Conservation (phyloP, 345 rosid genomes). For the Arabis alpina region DNA sequence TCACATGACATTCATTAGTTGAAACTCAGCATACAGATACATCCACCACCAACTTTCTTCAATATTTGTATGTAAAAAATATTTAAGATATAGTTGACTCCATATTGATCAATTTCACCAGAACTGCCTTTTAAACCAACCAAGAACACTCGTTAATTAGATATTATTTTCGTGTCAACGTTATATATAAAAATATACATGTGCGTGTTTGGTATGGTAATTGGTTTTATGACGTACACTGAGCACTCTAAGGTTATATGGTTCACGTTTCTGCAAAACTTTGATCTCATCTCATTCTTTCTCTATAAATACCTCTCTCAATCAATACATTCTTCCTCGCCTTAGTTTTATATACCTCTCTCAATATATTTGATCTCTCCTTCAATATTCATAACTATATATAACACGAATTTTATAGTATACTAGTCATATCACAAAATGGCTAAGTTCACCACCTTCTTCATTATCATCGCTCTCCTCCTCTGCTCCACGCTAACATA, state of each 20-base stretch:
- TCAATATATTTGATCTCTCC: background rate
- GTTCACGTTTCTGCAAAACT: slow-evolving; percentile 36
- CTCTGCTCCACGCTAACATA: slow-evolving; percentile 47
- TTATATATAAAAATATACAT: slow-evolving; percentile 3
- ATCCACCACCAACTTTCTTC: slow-evolving; percentile 40
- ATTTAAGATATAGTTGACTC: slow-evolving; percentile 22
- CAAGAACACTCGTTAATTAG: slow-evolving; percentile 5
- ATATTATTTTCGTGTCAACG: background rate
- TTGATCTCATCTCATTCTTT: slow-evolving; percentile 24
- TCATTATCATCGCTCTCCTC: slow-evolving; percentile 47
- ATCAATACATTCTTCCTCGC: background rate
- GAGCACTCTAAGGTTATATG: slow-evolving; percentile 27
- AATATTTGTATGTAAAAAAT: background rate
- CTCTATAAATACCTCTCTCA: slow-evolving; percentile 38
- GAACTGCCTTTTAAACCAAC: slow-evolving; percentile 14
- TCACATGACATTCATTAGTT: slow-evolving; percentile 17
- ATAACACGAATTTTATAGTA: slow-evolving; percentile 2
- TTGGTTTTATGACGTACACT: slow-evolving; percentile 28
- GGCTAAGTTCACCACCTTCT: slow-evolving; percentile 42
- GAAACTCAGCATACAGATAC: slow-evolving; percentile 27
- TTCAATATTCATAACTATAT: background rate
- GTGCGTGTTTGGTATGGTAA: slow-evolving; percentile 40
- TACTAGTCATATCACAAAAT: slow-evolving; percentile 15
- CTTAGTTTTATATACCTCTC: background rate
- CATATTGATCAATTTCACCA: slow-evolving; percentile 20